Base-by-base conservation (phyloP, 805 yeast genomes). In the Priceomyces haplophilus region DNA sequence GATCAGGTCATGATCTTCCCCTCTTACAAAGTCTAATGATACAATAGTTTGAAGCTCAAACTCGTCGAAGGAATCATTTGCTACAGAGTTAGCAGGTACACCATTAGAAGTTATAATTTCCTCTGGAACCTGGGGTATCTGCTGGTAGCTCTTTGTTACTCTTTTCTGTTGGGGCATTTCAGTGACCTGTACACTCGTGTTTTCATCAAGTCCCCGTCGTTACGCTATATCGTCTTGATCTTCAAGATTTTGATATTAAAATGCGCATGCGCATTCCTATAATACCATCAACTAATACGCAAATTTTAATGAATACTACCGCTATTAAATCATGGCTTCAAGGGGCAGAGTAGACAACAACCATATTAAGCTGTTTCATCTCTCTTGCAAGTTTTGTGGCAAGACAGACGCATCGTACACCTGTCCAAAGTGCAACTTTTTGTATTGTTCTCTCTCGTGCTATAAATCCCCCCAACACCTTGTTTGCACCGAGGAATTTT, bases 31-130 rank as follows among this genome's bases (percentile, higher is more conserved):
- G 13, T 42, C 45, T 16, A 33, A 27, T 11, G 39, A 41, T 20
- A 20, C 33, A 7, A 44, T 17, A 4, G 44, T 34, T 20, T 41
- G 41, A 12, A 45, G 41, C 27, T 45, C 45, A 35, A 45, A 34
- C 20, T 40, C 41, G 11, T 34, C 38, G n/a, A 21, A 21, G 4
- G 35, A 7, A 32, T 32, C 19, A 12, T 33, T 34, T 10, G 13
- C 42, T 27, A 12, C n/a, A 12, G 31, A 27, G 31, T 15, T 27
- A 27, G 31, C 15, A 10, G 11, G 5, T 5, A 27, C 15, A 27
- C 15, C 31, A 12, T 27, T 12, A 27, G 15, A 8, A 7, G 7
- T 7, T 8, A 24, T n/a, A n/a, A 13, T n/a, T 19, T 27, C 27
- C 11, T 15, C 31, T 23, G 39, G 25, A 15, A 5, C 27, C 13